These are phyloP conservation scores for Mollisia scopiformis DNA, from an alignment of 2,329 filamentous ascomycete species.

Conservation along the genomic window DNA sequence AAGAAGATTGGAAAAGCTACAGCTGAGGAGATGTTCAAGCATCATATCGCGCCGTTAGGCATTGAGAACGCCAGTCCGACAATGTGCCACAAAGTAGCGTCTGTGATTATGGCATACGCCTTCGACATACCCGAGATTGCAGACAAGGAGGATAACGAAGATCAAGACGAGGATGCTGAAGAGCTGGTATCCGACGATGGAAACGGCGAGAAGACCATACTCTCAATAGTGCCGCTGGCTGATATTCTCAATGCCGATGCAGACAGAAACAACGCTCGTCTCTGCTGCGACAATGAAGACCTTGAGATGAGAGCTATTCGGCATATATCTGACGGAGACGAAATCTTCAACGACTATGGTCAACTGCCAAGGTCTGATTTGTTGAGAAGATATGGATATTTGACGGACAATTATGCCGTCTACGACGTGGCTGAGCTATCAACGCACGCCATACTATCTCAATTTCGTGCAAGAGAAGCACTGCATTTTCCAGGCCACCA, in stretches of 20 bases:
- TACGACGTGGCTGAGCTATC: constrained; percentile 70
- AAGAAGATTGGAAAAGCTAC: constrained; percentile 65
- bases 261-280: constrained; percentile 62
- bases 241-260: constrained; percentile 61
- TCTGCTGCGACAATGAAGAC: constrained; percentile 37
- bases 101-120: constrained; percentile 73
- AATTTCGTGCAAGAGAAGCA: constrained; percentile 18
- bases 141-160: constrained; percentile 43
- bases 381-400: constrained; percentile 68
- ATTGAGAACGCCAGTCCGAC: constrained; percentile 45
- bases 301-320: constrained; percentile 67
- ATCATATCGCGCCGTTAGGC: constrained; percentile 56
- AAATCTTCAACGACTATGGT: constrained; percentile 71
- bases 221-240: constrained; percentile 60
- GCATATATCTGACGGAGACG: constrained; percentile 57
- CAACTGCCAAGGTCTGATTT: constrained; percentile 68
- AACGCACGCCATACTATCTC: constrained; percentile 47
- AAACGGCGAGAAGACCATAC: constrained; percentile 47
- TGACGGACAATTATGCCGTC: constrained; percentile 63
- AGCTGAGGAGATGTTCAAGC: constrained; percentile 60
- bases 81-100: constrained; percentile 65
- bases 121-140: constrained; percentile 58
- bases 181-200: constrained; percentile 50
- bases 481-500: constrained; percentile 6
- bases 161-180: constrained; percentile 47